These are phyloP conservation scores for Saksenaea vasiformis DNA, from an alignment of 371 early-diverging fungal species.

Conservation along the genomic window DNA sequence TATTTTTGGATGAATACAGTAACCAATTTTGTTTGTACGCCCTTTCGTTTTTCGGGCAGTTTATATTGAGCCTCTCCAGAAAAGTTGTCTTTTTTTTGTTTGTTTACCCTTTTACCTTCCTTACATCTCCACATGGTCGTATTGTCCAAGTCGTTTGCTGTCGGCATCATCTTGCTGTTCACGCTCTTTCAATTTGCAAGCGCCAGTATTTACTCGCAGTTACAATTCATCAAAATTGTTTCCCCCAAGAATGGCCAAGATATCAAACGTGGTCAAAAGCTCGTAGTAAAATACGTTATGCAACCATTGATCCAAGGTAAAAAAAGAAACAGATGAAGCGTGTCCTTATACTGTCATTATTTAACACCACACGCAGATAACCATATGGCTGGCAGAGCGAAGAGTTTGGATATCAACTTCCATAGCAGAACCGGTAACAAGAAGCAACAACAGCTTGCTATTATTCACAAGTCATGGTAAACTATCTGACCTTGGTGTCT, in stretches of 20 bases:
- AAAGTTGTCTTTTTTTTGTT: not conserved
- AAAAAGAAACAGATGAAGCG: too few relatives aligned
- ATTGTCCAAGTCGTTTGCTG: too few relatives aligned
- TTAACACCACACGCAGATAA: not conserved
- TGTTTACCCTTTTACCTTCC: not conserved
- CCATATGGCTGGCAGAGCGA: constrained; percentile 13
- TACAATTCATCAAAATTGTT: constrained; percentile 16
- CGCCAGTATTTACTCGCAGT: constrained; percentile 13
- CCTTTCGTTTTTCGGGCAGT: too few relatives aligned
- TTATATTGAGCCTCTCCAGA: too few relatives aligned
- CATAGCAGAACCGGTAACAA: constrained; percentile 26
- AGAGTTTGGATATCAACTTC: constrained; percentile 21
- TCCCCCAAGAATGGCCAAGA: constrained; percentile 14
- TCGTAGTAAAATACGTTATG: constrained; percentile 16
- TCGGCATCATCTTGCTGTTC: constrained; percentile 4
- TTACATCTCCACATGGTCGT: constrained; percentile 4
- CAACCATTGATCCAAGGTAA: constrained; percentile 17
- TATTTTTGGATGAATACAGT: too few relatives aligned
- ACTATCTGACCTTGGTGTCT: too few relatives aligned
- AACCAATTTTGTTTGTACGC: too few relatives aligned
- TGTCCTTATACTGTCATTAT: not conserved
- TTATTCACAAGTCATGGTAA: constrained; percentile 7
- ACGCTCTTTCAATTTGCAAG: constrained; percentile 12
- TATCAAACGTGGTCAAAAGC: constrained; percentile 10
- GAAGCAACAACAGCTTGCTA: constrained; percentile 12